phyloP scores from a whole-genome alignment of 352 stramenopile species.

The Pythium chondricola region DNA sequence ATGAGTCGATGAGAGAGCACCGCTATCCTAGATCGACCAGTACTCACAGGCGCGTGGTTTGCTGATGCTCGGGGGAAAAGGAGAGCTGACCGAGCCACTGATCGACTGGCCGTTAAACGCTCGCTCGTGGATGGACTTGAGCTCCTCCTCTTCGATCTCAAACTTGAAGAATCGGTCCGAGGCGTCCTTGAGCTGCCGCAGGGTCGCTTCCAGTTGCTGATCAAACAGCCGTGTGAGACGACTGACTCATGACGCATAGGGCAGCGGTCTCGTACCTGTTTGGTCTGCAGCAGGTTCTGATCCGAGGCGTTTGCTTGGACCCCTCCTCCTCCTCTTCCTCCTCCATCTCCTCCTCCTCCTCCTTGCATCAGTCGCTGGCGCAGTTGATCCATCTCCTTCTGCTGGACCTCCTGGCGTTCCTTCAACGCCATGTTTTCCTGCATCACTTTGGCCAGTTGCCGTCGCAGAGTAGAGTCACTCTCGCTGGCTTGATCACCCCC shows the following conservation, averaged over 20 bases:
- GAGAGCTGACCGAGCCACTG: neutral
- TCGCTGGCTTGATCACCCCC: neutral
- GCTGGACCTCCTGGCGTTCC: constrained; percentile 44
- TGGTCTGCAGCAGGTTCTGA: constrained; percentile 18
- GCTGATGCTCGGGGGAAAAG: constrained; percentile 5
- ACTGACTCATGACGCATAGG: neutral
- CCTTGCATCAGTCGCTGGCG: constrained; percentile 17
- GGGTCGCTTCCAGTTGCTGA: constrained; percentile 57
- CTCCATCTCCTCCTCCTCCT: neutral
- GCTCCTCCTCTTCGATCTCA: constrained; percentile 92
- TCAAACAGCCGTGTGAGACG: neutral
- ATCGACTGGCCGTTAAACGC: constrained; percentile 34
- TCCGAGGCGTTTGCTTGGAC: neutral
- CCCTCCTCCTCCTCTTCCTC: neutral
- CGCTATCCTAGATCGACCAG: too few species aligned
- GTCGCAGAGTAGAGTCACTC: constrained; percentile 15
- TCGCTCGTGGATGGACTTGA: constrained; percentile 60
- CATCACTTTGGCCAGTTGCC: constrained; percentile 37
- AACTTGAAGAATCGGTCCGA: constrained; percentile 90
- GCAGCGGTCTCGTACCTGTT: constrained; percentile 16
- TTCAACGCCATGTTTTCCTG: constrained; percentile 66
- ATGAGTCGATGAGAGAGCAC: neutral
- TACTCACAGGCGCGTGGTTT: constrained; percentile 26
- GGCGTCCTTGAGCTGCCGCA: constrained; percentile 68
- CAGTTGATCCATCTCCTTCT: constrained; percentile 51